A percentile compares a stretch with the other conserved stretches of the same genome.
Evolutionary conservation across 306 rosid genomes (phyloP).

Genomic region (Vigna radiata): DNA sequence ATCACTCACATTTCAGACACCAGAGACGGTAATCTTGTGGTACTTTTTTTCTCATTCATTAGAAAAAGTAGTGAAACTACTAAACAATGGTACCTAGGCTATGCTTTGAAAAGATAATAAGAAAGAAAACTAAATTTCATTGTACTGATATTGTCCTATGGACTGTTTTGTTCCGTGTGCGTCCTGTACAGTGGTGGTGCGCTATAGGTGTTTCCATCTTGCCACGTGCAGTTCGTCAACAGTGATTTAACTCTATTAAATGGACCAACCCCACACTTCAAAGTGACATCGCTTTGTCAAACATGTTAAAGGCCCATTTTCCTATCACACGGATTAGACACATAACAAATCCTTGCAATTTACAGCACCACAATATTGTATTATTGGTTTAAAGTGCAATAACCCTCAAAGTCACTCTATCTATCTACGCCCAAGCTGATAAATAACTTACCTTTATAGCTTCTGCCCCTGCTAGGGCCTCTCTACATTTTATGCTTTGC

Average conservation of each 20-base stretch:
- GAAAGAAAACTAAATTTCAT: neutral
- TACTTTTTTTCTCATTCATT: slow-evolving; percentile 4
- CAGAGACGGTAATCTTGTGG: slow-evolving; percentile 34
- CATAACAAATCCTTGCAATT: slow-evolving; percentile 29
- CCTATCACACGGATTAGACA: slow-evolving; percentile 29
- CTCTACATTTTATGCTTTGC: neutral
- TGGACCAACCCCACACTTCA: slow-evolving; percentile 57
- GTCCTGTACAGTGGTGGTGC: slow-evolving; percentile 40
- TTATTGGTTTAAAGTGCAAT: neutral
- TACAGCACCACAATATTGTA: slow-evolving; percentile 32
- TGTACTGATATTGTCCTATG: slow-evolving; percentile 6
- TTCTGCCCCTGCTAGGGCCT: neutral
- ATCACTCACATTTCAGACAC: slow-evolving; percentile 40
- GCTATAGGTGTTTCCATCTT: slow-evolving; percentile 35
- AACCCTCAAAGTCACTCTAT: neutral
- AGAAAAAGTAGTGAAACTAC: slow-evolving; percentile 13
- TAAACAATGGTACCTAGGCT: neutral
- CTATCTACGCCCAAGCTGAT: neutral
- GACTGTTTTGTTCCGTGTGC: slow-evolving; percentile 9
- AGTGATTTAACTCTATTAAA: slow-evolving; percentile 43
- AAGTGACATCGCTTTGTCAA: slow-evolving; percentile 36
- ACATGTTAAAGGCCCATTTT: slow-evolving; percentile 27
- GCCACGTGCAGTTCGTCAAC: slow-evolving; percentile 43
- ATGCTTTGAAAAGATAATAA: neutral
- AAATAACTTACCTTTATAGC: slow-evolving; percentile 34